Percentiles rank a stretch among this genome's conserved stretches.
These are phyloP conservation scores for Kodamaea leandrae DNA, from an alignment of 805 yeast species.

Conservation along the genomic window DNA sequence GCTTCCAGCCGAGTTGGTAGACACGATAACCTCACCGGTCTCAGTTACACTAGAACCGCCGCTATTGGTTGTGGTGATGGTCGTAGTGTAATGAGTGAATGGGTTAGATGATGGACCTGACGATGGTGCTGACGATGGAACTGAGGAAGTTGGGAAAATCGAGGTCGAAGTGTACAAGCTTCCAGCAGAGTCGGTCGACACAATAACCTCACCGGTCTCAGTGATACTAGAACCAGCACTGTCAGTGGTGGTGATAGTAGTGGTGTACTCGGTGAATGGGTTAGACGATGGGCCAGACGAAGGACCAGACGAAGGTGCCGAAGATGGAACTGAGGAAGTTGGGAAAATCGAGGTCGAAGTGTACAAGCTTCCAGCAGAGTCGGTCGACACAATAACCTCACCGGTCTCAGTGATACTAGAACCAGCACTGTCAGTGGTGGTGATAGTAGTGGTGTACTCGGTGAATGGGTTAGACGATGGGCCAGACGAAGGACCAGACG, in stretches of 20 bases:
- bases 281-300: too few species aligned
- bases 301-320: constrained; percentile 8
- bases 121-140: neutral
- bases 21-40: constrained; percentile 18
- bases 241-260: constrained; percentile 17
- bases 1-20: constrained; percentile 17
- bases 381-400: constrained; percentile 18
- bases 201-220: constrained; percentile 18
- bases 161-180: constrained; percentile 14
- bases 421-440: constrained; percentile 15
- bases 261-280: constrained; percentile 16
- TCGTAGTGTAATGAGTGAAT: constrained; percentile 17
- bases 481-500: constrained; percentile 8
- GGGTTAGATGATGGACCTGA: constrained; percentile 8
- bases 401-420: constrained; percentile 16
- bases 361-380: constrained; percentile 15
- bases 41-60: constrained; percentile 17
- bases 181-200: constrained; percentile 18
- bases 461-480: constrained; percentile 9
- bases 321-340: neutral
- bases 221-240: constrained; percentile 15
- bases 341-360: constrained; percentile 15
- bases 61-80: constrained; percentile 15
- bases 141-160: constrained; percentile 5
- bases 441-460: constrained; percentile 18